Percentiles rank a stretch among this genome's conserved stretches.
phyloP scores from a whole-genome alignment of 441 rosid genomes.

The Brassica balearica region DNA sequence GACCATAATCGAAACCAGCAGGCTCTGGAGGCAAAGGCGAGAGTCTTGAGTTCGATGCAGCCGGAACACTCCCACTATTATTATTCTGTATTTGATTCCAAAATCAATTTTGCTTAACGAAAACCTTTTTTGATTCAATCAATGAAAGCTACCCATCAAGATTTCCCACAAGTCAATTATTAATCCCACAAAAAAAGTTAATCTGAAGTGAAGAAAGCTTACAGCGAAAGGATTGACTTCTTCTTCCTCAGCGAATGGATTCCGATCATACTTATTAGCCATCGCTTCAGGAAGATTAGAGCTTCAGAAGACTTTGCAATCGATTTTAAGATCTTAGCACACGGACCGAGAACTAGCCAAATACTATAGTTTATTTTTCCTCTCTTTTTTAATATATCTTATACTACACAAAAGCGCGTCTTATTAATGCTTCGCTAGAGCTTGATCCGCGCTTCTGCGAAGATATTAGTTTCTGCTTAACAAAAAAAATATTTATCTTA shows the following conservation, averaged over 20 bases:
- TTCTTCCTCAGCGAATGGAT: constrained; percentile 84
- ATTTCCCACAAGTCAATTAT: neutral
- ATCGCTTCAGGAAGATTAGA: constrained; percentile 41
- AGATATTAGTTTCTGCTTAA: no score
- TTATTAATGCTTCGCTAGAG: neutral
- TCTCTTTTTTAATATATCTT: no score
- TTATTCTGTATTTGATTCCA: constrained; percentile 47
- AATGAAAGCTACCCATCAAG: neutral
- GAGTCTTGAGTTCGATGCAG: constrained; percentile 75
- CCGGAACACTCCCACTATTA: constrained; percentile 51
- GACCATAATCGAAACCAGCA: constrained; percentile 71
- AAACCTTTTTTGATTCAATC: no score
- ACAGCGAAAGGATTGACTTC: constrained; percentile 88
- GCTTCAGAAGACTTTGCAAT: constrained; percentile 22
- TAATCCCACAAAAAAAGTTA: neutral
- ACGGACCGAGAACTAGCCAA: constrained; percentile 31
- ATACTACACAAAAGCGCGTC: constrained; percentile 30
- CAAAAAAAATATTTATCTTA: no score
- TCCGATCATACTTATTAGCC: constrained; percentile 79
- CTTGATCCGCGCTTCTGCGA: no score
- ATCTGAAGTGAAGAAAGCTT: constrained; percentile 39
- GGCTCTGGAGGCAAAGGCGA: constrained; percentile 93
- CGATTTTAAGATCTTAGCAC: constrained; percentile 33
- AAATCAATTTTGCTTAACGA: neutral
- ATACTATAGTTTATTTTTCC: neutral